Evolutionary conservation across 2,329 filamentous ascomycete genomes (phyloP).

Genomic region (Colletotrichum acutatum): DNA sequence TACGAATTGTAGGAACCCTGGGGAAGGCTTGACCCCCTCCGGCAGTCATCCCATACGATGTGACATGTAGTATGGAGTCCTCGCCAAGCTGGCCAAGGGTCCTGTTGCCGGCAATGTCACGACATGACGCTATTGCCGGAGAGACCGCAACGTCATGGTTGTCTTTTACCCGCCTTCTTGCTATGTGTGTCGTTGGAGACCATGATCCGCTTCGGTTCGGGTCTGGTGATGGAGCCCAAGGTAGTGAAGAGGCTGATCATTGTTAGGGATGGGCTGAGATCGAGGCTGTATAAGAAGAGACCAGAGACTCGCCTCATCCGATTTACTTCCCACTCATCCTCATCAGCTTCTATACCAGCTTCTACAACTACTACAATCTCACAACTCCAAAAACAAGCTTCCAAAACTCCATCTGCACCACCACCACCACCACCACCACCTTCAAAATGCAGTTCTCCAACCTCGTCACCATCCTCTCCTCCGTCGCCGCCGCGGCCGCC

Average conservation of each 20-base stretch:
- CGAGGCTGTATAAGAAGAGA: conserved; percentile 24
- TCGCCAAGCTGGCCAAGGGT: conserved; percentile 20
- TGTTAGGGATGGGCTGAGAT: background rate
- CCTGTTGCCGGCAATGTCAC: conserved; percentile 18
- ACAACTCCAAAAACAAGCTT: background rate
- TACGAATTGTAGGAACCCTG: conserved; percentile 24
- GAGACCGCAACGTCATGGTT: conserved; percentile 72
- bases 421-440: conserved; percentile 46
- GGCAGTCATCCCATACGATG: conserved; percentile 28
- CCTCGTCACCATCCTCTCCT: conserved; percentile 51
- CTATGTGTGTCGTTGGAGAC: background rate
- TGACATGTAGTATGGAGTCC: conserved; percentile 24
- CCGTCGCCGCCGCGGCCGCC: conserved; percentile 50
- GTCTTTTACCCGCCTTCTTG: conserved; percentile 37
- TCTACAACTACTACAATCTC: conserved; percentile 3
- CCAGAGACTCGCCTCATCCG: background rate
- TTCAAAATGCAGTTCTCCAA: conserved; percentile 57
- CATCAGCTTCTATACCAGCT: conserved; percentile 19
- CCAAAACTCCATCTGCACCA: background rate
- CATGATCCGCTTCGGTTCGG: conserved; percentile 4
- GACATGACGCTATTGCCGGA: conserved; percentile 61
- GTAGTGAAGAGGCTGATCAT: conserved; percentile 8
- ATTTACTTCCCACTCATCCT: background rate
- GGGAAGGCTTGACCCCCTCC: conserved; percentile 7
- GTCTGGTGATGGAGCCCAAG: conserved; percentile 19